These are phyloP conservation scores for Monilinia aucupariae DNA, from an alignment of 2,329 filamentous ascomycete genomes.

Conservation along the genomic window DNA sequence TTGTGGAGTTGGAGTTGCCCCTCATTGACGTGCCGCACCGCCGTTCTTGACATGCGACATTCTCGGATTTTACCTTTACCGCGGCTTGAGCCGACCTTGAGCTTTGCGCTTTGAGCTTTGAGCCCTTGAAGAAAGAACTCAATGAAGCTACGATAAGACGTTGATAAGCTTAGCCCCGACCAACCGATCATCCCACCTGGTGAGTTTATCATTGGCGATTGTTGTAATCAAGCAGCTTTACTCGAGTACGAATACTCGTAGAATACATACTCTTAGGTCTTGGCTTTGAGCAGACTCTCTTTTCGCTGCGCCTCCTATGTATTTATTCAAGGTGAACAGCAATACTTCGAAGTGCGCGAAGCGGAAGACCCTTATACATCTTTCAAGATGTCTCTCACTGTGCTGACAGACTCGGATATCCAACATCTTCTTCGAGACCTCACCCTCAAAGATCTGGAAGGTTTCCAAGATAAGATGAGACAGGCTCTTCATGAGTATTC, in stretches of 20 bases:
- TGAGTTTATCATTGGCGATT: background rate
- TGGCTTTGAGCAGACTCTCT: background rate
- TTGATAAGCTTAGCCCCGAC: conserved; percentile 3
- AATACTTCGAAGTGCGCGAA: background rate
- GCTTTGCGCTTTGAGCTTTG: too few relatives aligned
- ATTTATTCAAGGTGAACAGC: background rate
- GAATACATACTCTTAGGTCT: too few relatives aligned
- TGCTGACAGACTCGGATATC: conserved; percentile 55
- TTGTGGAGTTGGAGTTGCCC: background rate
- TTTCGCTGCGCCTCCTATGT: background rate
- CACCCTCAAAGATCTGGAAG: conserved; percentile 47
- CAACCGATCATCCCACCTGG: background rate
- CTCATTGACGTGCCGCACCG: background rate
- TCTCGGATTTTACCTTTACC: background rate
- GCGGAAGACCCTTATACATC: background rate
- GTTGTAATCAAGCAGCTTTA: background rate
- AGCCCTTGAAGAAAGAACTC: too few relatives aligned
- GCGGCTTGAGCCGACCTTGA: background rate
- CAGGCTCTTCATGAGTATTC: conserved; percentile 57
- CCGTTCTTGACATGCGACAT: background rate
- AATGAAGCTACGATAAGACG: background rate
- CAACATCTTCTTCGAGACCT: conserved; percentile 49
- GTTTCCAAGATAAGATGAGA: conserved; percentile 45
- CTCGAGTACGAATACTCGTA: too few relatives aligned
- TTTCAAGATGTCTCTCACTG: conserved; percentile 47